phyloP scores from a whole-genome alignment of 2,329 filamentous ascomycete genomes.

The Arthrobotrys sinensis region DNA sequence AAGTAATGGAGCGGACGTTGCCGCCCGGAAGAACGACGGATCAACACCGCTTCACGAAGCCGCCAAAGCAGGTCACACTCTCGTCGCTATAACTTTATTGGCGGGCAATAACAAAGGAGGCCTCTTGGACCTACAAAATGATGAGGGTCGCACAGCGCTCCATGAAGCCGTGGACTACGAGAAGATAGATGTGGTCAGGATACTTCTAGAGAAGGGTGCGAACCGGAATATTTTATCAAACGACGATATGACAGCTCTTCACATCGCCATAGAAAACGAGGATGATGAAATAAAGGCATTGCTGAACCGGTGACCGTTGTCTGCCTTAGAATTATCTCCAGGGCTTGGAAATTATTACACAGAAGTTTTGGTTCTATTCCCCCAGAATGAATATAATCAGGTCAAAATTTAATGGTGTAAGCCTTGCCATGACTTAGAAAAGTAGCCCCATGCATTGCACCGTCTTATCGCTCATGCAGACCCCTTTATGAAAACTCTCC shows the following conservation, averaged over 20 bases:
- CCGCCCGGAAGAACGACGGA: background rate
- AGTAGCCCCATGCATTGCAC: too few relatives aligned
- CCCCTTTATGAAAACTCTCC: too few relatives aligned
- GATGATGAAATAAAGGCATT: background rate
- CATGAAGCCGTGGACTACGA: constrained; percentile 13
- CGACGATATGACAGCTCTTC: background rate
- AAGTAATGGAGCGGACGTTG: constrained; percentile 1
- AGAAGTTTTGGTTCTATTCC: too few relatives aligned
- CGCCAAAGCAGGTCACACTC: background rate
- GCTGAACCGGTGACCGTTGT: background rate
- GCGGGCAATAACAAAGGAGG: background rate
- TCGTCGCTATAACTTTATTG: background rate
- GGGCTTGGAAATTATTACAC: too few relatives aligned
- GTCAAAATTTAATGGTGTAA: too few relatives aligned
- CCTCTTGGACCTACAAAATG: constrained; percentile 17
- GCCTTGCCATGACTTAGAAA: too few relatives aligned
- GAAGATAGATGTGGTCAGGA: background rate
- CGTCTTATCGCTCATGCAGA: too few relatives aligned
- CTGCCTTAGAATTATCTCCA: too few relatives aligned
- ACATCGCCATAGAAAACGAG: constrained; percentile 10
- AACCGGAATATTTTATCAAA: background rate
- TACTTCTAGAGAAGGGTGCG: constrained; percentile 20
- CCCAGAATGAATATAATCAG: too few relatives aligned
- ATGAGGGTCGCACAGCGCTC: constrained; percentile 28
- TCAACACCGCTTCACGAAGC: constrained; percentile 33